phyloP scores from a whole-genome alignment of 2,329 filamentous ascomycete species.

The Amylocarpus encephaloides region DNA sequence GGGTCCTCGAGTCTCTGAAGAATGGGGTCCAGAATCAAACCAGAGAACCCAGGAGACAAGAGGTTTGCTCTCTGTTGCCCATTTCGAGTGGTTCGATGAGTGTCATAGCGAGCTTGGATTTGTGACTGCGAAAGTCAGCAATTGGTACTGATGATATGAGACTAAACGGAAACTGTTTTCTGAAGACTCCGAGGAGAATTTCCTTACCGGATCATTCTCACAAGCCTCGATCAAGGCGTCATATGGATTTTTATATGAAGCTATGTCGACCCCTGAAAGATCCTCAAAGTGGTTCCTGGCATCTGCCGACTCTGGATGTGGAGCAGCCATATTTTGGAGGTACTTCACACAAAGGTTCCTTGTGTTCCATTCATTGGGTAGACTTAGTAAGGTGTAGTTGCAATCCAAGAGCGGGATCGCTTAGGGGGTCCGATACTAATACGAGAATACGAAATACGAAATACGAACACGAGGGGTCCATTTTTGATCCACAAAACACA shows the following conservation, averaged over 20 bases:
- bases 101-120: constrained; percentile 48
- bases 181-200: background rate
- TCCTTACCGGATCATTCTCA: constrained; percentile 28
- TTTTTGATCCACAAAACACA: too few relatives aligned
- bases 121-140: constrained; percentile 14
- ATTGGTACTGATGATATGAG: background rate
- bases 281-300: constrained; percentile 31
- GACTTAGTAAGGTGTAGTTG: background rate
- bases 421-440: too few relatives aligned
- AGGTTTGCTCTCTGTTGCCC: constrained; percentile 69
- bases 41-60: constrained; percentile 58
- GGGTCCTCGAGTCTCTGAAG: constrained; percentile 63
- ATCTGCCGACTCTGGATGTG: constrained; percentile 20
- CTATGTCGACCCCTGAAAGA: constrained; percentile 29
- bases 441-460: too few relatives aligned
- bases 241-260: constrained; percentile 28
- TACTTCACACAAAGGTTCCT: background rate
- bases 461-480: too few relatives aligned
- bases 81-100: constrained; percentile 71
- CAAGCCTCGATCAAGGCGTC: constrained; percentile 32
- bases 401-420: background rate
- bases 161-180: background rate
- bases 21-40: constrained; percentile 70
- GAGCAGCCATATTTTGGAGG: constrained; percentile 16
- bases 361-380: background rate